Conservation (phyloP, 495 filamentous ascomycete genomes). For the Aspergillus olivimuriae region DNA sequence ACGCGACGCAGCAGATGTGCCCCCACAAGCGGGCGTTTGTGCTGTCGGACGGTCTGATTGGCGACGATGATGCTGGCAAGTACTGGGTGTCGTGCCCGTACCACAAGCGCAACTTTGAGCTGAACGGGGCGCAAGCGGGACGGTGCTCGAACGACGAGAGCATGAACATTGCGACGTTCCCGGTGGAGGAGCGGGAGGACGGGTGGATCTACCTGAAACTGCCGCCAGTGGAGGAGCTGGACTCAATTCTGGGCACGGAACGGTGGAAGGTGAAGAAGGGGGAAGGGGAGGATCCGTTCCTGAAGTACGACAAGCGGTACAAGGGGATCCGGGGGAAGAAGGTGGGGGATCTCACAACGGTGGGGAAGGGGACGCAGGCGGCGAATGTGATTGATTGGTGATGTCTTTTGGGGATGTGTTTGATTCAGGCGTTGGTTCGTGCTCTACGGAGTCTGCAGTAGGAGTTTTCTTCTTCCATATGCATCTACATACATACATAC, state of each 20-base stretch:
- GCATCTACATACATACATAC: too few relatives aligned
- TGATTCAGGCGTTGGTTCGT: too few relatives aligned
- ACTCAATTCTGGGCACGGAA: constrained; percentile 71
- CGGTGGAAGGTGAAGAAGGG: constrained; percentile 78
- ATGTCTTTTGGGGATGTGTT: constrained; percentile 1
- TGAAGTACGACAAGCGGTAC: constrained; percentile 61
- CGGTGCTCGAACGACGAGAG: constrained; percentile 69
- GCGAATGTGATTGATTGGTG: constrained; percentile 66
- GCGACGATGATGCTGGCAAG: constrained; percentile 58
- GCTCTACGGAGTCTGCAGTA: too few relatives aligned
- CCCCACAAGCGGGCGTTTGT: constrained; percentile 93
- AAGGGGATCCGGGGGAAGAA: constrained; percentile 54
- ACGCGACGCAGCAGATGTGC: constrained; percentile 97
- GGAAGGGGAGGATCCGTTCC: constrained; percentile 58
- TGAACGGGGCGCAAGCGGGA: constrained; percentile 62
- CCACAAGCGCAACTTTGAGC: constrained; percentile 89
- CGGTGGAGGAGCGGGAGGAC: constrained; percentile 69
- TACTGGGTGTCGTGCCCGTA: constrained; percentile 87
- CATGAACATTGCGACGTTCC: constrained; percentile 83
- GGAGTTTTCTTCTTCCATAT: too few relatives aligned
- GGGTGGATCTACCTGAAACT: constrained; percentile 83
- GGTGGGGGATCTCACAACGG: constrained; percentile 42
- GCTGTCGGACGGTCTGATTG: constrained; percentile 79
- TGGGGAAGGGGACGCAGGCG: constrained; percentile 36
- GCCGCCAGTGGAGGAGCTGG: constrained; percentile 79